Evolutionary conservation across 345 rosid genomes (phyloP).

Genomic region (Jatropha curcas): DNA sequence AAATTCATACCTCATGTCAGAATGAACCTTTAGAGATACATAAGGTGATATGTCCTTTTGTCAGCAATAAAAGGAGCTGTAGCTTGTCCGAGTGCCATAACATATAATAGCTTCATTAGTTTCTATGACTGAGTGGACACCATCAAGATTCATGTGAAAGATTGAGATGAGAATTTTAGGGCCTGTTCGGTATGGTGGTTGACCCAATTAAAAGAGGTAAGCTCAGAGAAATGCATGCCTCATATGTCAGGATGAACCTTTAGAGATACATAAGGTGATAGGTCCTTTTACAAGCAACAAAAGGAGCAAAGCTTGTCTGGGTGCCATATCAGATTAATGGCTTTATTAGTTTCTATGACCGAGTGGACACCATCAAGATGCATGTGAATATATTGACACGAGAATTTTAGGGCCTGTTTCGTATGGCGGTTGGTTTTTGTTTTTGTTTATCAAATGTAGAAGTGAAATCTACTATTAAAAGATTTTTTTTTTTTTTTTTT

Average conservation of each 20-base stretch:
- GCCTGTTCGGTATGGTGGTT: too few species aligned
- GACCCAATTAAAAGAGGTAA: conserved; percentile 84
- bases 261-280: not conserved
- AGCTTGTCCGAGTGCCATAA: not conserved
- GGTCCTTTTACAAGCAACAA: too few species aligned
- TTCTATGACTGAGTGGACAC: not conserved
- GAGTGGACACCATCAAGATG: not conserved
- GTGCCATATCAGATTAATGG: not conserved
- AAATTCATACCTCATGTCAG: not conserved
- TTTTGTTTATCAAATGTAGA: too few species aligned
- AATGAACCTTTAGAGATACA: not conserved
- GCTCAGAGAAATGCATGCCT: conserved; percentile 14
- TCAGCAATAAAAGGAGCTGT: too few species aligned
- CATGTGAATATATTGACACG: too few species aligned
- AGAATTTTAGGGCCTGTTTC: too few species aligned
- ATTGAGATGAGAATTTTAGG: too few species aligned
- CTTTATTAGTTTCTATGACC: not conserved
- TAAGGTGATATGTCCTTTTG: not conserved
- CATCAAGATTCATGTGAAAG: too few species aligned
- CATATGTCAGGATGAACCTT: not conserved
- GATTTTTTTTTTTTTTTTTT: too few species aligned
- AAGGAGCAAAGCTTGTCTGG: conserved; percentile 4
- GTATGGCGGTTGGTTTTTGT: too few species aligned
- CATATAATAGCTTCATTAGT: not conserved
- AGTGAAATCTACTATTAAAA: too few species aligned